Conservation (phyloP, 2,329 filamentous ascomycete genomes). For the Ophiostoma angusticollis region DNA sequence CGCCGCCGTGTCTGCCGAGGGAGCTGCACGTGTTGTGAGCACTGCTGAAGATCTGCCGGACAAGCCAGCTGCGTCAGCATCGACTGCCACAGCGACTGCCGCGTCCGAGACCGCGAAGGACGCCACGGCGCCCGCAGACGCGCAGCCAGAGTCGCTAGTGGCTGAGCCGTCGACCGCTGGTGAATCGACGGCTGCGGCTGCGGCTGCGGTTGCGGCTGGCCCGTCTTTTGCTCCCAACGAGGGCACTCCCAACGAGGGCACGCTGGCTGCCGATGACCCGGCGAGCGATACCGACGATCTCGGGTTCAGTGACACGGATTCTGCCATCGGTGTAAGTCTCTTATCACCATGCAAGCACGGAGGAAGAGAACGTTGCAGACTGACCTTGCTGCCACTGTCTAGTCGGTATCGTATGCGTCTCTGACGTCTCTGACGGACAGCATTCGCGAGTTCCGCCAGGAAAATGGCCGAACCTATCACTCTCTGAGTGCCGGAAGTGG, state of each 20-base stretch:
- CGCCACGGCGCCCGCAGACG: too few relatives aligned
- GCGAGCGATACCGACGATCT: background rate
- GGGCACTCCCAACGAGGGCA: background rate
- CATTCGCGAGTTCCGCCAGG: constrained; percentile 10
- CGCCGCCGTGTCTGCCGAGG: constrained; percentile 5
- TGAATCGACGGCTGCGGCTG: background rate
- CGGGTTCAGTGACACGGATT: constrained; percentile 7
- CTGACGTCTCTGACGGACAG: constrained; percentile 9
- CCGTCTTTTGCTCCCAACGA: too few relatives aligned
- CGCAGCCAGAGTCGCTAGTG: too few relatives aligned
- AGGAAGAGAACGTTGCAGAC: background rate
- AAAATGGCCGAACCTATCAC: constrained; percentile 12
- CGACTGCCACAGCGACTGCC: background rate
- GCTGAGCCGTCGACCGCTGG: too few relatives aligned
- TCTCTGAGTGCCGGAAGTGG: constrained; percentile 11
- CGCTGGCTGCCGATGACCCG: background rate
- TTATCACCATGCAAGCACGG: too few relatives aligned
- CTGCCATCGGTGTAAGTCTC: constrained; percentile 6
- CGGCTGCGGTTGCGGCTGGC: background rate
- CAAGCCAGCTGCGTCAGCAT: background rate
- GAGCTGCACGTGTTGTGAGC: background rate
- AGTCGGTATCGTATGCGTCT: constrained; percentile 4
- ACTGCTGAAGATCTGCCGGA: background rate
- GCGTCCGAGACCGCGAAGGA: too few relatives aligned
- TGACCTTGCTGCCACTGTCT: background rate